A percentile compares a stretch with the other conserved stretches of the same genome.
These are phyloP conservation scores for Yamadazyma endophytica DNA, from an alignment of 805 yeast species.

Conservation along the genomic window DNA sequence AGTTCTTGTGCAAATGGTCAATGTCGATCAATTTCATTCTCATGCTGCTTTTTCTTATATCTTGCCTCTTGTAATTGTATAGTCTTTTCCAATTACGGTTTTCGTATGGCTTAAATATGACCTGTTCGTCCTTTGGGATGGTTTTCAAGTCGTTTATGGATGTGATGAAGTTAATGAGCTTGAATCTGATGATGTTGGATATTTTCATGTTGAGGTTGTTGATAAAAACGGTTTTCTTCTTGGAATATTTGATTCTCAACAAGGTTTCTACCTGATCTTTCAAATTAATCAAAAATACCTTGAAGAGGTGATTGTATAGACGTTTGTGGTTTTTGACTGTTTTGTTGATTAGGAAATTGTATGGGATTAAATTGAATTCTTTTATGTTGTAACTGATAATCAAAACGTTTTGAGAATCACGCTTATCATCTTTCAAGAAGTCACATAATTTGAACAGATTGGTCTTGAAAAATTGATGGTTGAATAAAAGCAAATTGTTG, in stretches of 20 bases:
- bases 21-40: not conserved
- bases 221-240: slow-evolving; percentile 27
- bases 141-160: slow-evolving; percentile 13
- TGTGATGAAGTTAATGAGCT: slow-evolving; percentile 20
- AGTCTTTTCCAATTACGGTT: slow-evolving; percentile 8
- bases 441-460: slow-evolving; percentile 31
- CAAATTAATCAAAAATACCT: slow-evolving; percentile 32
- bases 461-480: slow-evolving; percentile 21
- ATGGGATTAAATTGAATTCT: slow-evolving; percentile 32
- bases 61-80: slow-evolving; percentile 9
- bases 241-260: slow-evolving; percentile 30
- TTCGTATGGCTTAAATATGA: slow-evolving; percentile 8
- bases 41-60: not conserved
- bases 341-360: slow-evolving; percentile 19
- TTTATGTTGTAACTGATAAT: slow-evolving; percentile 25
- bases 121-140: slow-evolving; percentile 22
- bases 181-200: slow-evolving; percentile 21
- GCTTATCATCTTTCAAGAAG: slow-evolving; percentile 8
- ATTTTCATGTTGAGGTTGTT: slow-evolving; percentile 22
- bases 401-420: slow-evolving; percentile 5
- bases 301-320: slow-evolving; percentile 30
- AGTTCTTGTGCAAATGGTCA: not conserved
- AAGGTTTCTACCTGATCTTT: slow-evolving; percentile 36
- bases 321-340: slow-evolving; percentile 8
- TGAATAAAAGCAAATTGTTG: slow-evolving; percentile 17